Evolutionary conservation across 176 grass and related monocot genomes (phyloP).

Genomic region (Areca catechu): DNA sequence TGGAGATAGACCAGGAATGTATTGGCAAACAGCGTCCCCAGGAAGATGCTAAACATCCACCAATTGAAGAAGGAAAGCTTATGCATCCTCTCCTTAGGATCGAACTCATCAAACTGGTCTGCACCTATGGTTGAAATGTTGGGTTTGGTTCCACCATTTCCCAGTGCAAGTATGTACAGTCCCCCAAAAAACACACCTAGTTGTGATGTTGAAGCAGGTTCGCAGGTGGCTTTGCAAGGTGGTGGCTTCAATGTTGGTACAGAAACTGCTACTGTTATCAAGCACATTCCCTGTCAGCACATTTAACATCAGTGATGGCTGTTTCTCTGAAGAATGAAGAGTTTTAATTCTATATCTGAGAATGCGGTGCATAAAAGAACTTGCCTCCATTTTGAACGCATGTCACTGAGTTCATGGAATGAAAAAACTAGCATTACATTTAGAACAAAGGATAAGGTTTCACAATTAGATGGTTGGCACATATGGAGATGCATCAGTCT

Average conservation of each 20-base stretch:
- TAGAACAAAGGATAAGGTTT: too few species aligned
- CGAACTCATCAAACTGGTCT: slow-evolving; percentile 82
- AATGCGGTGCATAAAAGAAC: too few species aligned
- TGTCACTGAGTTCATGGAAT: too few species aligned
- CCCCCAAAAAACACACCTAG: slow-evolving; percentile 56
- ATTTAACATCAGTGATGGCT: too few species aligned
- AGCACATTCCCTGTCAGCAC: slow-evolving; percentile 54
- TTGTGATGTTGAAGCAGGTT: slow-evolving; percentile 39
- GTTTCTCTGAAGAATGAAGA: too few species aligned
- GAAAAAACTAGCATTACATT: too few species aligned
- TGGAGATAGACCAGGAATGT: slow-evolving; percentile 86
- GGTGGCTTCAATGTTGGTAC: slow-evolving; percentile 51
- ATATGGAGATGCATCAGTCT: too few species aligned
- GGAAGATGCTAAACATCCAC: slow-evolving; percentile 84
- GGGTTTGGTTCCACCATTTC: slow-evolving; percentile 70
- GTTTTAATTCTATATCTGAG: too few species aligned
- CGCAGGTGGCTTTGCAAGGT: slow-evolving; percentile 39
- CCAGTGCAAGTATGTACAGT: slow-evolving; percentile 69
- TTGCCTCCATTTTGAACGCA: too few species aligned
- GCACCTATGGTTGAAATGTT: slow-evolving; percentile 93
- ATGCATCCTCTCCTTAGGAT: slow-evolving; percentile 50
- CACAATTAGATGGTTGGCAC: too few species aligned
- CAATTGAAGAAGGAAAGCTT: slow-evolving; percentile 98
- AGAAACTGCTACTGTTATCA: slow-evolving; percentile 60
- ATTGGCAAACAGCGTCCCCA: slow-evolving; percentile 61